Percentiles rank a stretch among this genome's conserved stretches.
phyloP scores from a whole-genome alignment of 2,329 filamentous ascomycete species.

The Aspergillus candidus region DNA sequence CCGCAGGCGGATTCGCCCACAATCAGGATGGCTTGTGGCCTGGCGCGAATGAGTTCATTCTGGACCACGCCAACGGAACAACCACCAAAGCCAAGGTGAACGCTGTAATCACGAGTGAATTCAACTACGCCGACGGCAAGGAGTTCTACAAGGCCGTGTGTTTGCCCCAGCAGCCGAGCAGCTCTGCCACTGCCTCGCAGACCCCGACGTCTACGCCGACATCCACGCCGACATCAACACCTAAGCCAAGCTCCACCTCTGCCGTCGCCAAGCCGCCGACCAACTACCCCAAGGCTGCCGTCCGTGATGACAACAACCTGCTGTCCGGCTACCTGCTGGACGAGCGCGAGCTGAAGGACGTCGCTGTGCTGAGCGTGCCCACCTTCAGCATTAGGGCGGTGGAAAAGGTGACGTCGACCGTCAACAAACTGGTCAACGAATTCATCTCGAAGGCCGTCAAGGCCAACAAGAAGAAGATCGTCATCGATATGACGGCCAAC shows the following conservation, averaged over 20 bases:
- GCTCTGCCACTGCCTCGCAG: too few relatives aligned
- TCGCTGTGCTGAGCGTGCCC: slow-evolving; percentile 39
- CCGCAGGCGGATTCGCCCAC: too few relatives aligned
- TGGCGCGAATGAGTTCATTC: too few relatives aligned
- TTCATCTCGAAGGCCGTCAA: slow-evolving; percentile 23
- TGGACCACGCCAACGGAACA: too few relatives aligned
- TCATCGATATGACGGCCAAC: slow-evolving; percentile 60
- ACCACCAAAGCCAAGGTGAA: too few relatives aligned
- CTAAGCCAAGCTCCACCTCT: too few relatives aligned
- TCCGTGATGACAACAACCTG: slow-evolving; percentile 17
- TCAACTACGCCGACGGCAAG: too few relatives aligned
- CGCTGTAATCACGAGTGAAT: too few relatives aligned
- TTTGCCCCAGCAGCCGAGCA: too few relatives aligned
- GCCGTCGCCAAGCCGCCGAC: neutral
- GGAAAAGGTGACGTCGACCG: slow-evolving; percentile 6
- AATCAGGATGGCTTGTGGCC: too few relatives aligned
- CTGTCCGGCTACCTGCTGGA: slow-evolving; percentile 44
- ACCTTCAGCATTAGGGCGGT: slow-evolving; percentile 17
- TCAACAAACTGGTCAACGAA: slow-evolving; percentile 15
- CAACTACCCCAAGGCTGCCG: slow-evolving; percentile 9
- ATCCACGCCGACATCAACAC: slow-evolving; percentile 2
- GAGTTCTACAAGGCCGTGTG: too few relatives aligned
- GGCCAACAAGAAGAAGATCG: slow-evolving; percentile 52
- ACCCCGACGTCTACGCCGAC: neutral
- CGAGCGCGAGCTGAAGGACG: slow-evolving; percentile 35